A percentile compares a stretch with the other conserved stretches of the same genome.
Conservation (phyloP, 2,329 filamentous ascomycete genomes). For the Ascochyta koolunga region DNA sequence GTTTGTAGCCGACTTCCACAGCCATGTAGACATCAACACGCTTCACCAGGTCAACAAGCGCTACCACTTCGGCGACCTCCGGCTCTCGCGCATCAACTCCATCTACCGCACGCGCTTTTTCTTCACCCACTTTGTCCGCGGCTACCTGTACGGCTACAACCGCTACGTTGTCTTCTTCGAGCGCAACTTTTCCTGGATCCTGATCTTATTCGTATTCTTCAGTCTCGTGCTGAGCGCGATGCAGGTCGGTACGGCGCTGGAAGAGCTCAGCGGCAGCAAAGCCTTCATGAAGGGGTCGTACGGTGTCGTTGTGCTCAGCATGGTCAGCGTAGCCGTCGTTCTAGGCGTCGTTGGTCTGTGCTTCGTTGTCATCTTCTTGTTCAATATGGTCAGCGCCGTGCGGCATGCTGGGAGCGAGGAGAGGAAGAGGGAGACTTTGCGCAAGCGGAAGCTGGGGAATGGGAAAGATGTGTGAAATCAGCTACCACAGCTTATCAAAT, state of each 20-base stretch:
- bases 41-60: slow-evolving; percentile 46
- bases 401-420: slow-evolving; percentile 45
- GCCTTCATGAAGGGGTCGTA: slow-evolving; percentile 37
- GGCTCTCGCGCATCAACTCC: slow-evolving; percentile 44
- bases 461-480: background rate
- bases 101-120: slow-evolving; percentile 44
- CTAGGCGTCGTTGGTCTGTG: slow-evolving; percentile 31
- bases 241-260: slow-evolving; percentile 44
- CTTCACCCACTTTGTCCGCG: slow-evolving; percentile 44
- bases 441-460: slow-evolving; percentile 4
- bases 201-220: slow-evolving; percentile 48
- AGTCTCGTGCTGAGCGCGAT: slow-evolving; percentile 46
- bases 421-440: slow-evolving; percentile 31
- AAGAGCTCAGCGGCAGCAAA: slow-evolving; percentile 28
- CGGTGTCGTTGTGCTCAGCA: slow-evolving; percentile 46
- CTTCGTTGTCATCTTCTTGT: slow-evolving; percentile 44
- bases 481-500: too few species aligned
- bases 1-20: slow-evolving; percentile 36
- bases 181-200: slow-evolving; percentile 47
- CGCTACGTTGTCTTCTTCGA: slow-evolving; percentile 49
- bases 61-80: slow-evolving; percentile 45
- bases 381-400: slow-evolving; percentile 47
- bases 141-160: slow-evolving; percentile 49
- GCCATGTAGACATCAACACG: slow-evolving; percentile 36
- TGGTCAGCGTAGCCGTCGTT: slow-evolving; percentile 39